Evolutionary conservation across 331 rosid species (phyloP).

Genomic region (Spiraea crenata): DNA sequence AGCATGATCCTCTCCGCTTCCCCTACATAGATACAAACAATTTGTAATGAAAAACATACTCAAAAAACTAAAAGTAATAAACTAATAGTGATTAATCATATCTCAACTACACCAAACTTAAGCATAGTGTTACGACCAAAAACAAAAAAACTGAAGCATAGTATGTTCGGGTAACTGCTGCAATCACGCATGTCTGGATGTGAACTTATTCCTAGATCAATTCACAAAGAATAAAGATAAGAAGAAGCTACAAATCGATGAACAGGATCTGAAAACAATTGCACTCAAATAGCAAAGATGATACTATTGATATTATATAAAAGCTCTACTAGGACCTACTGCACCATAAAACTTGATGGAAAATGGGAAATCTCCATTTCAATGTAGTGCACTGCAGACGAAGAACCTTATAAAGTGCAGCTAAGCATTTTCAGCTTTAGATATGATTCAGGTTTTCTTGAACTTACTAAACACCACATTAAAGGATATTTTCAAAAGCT

Average conservation of each 20-base stretch:
- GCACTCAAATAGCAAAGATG: neutral
- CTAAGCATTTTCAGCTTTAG: neutral
- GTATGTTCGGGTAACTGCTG: neutral
- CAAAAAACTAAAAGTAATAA: too few species aligned
- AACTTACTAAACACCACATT: neutral
- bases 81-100: neutral
- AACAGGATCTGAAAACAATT: neutral
- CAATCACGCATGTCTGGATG: neutral
- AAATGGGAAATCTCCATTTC: neutral
- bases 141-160: too few species aligned
- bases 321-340: neutral
- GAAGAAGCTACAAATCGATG: constrained; percentile 1
- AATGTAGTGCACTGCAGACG: neutral
- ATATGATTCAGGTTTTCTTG: neutral
- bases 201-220: neutral
- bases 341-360: neutral
- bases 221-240: neutral
- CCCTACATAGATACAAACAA: constrained; percentile 41
- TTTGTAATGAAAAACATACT: neutral
- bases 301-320: neutral
- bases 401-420: constrained; percentile 1
- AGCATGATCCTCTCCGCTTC: constrained; percentile 70
- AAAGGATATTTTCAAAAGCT: neutral
- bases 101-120: constrained; percentile 3
- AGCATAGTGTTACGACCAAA: too few species aligned